These are phyloP conservation scores for Camelina laxa DNA, from an alignment of 345 rosid genomes.

Conservation along the genomic window DNA sequence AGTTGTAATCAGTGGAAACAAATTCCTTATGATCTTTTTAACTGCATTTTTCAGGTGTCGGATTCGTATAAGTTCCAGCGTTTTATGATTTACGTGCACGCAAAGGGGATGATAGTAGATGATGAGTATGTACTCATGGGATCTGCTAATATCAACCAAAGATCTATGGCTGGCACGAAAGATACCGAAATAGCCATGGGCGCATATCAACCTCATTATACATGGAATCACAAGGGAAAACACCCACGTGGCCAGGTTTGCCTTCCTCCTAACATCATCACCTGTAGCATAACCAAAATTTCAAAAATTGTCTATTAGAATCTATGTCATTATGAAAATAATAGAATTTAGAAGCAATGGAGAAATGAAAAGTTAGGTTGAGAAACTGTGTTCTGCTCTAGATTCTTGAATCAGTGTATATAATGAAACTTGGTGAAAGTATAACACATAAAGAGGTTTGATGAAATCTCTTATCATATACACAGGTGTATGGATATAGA, in stretches of 20 bases:
- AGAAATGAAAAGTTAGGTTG: neutral
- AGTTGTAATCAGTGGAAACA: conserved; percentile 1
- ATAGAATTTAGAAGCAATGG: neutral
- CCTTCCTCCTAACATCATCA: conserved; percentile 8
- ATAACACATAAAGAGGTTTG: neutral
- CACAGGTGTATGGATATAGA: conserved; percentile 88
- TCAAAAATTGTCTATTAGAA: conserved; percentile 7
- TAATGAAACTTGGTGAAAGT: neutral
- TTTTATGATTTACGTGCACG: conserved; percentile 93
- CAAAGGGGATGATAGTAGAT: conserved; percentile 93
- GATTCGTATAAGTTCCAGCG: conserved; percentile 54
- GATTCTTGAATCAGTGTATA: neutral
- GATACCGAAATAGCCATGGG: conserved; percentile 98
- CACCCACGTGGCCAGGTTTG: conserved; percentile 89
- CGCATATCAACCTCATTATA: conserved; percentile 86
- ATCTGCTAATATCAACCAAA: conserved; percentile 96
- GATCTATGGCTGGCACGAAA: conserved; percentile 95
- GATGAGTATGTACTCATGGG: conserved; percentile 87
- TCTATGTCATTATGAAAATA: neutral
- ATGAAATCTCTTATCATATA: neutral
- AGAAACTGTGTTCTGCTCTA: neutral
- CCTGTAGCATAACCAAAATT: conserved; percentile 12
- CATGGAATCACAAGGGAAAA: conserved; percentile 60
- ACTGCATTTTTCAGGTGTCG: conserved; percentile 51
- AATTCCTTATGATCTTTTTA: neutral